Base-by-base conservation (phyloP, 2,329 filamentous ascomycete species). In the Camptophora hylomeconis region DNA sequence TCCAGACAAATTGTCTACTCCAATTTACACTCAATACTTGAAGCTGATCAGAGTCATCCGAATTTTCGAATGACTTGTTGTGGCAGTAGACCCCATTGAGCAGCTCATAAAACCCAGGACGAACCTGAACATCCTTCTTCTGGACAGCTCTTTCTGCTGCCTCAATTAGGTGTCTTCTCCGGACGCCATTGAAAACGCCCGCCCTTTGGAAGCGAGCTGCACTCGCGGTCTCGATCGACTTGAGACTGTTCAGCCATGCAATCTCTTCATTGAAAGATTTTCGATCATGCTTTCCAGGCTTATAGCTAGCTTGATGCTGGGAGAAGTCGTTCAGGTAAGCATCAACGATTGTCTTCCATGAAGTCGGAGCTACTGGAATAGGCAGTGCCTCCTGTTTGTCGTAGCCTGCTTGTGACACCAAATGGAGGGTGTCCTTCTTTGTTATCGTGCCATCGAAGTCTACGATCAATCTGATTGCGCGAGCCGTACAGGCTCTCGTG, bases 361-460 rank as follows among this genome's bases (percentile, higher is more conserved):
- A 23, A 18, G 12, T 17, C 19, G 22, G 21, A 8, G 19, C 20
- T 17, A 17, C 21, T 14, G 13, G 6, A 10, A 21, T 21, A 7
- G 19, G 13, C 5, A 19, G 7, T 24, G 7, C 15, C 20, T 19
- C 8, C 17, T 31, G 28, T 11, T 17, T 16, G 7, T 7, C 13
- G 12, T 31, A 31, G 16, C 28, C 28, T 9, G 22, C 28, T 19
- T 31, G 12, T 13, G 28, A 14, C 4, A 31, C 5, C 7, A 31
- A 4, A 15, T 31, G 21, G 15, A 31, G 20, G 6, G 28, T 31
- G 22, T 31, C 28, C 11, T 26, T 31, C 15, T 25, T 18, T 3
- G 28, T 31, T 3, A 31, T 21, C 4, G 28, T 31, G 16, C 28
- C 28, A 31, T 31, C 28, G 21, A 31, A 31, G 13, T 31, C 28